These are phyloP conservation scores for Geopyxis carbonaria DNA, from an alignment of 495 filamentous ascomycete genomes.

Conservation along the genomic window DNA sequence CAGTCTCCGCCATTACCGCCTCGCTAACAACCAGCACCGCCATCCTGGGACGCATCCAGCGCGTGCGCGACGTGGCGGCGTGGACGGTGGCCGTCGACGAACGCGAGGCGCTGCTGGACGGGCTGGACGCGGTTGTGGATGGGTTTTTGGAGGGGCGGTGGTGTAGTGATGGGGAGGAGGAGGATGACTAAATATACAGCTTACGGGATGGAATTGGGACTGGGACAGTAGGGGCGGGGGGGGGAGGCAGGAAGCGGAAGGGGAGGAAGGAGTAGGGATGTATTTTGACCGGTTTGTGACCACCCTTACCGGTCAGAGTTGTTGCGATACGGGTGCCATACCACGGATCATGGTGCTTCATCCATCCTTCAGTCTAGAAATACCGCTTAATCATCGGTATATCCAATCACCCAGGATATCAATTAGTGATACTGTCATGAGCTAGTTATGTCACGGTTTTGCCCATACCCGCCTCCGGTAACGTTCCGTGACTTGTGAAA, in stretches of 20 bases:
- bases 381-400: too few species aligned
- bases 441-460: too few species aligned
- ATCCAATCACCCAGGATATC: too few species aligned
- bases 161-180: constrained; percentile 67
- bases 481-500: too few species aligned
- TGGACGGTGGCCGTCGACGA: constrained; percentile 53
- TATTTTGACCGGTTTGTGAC: neutral
- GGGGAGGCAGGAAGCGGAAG: too few species aligned
- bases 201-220: neutral
- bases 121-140: constrained; percentile 70
- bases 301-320: neutral
- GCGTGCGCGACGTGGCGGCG: constrained; percentile 42
- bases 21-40: constrained; percentile 58
- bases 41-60: constrained; percentile 50
- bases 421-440: too few species aligned
- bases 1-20: constrained; percentile 44
- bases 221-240: too few species aligned
- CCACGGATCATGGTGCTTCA: neutral
- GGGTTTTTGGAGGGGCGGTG: constrained; percentile 83
- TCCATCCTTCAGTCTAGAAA: neutral
- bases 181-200: constrained; percentile 39
- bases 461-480: too few species aligned
- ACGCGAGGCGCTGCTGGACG: constrained; percentile 61
- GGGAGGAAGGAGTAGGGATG: too few species aligned
- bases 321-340: neutral